These are phyloP conservation scores for Psilocybe sp. DNA, from an alignment of 768 basidiomycete species.

Conservation along the genomic window DNA sequence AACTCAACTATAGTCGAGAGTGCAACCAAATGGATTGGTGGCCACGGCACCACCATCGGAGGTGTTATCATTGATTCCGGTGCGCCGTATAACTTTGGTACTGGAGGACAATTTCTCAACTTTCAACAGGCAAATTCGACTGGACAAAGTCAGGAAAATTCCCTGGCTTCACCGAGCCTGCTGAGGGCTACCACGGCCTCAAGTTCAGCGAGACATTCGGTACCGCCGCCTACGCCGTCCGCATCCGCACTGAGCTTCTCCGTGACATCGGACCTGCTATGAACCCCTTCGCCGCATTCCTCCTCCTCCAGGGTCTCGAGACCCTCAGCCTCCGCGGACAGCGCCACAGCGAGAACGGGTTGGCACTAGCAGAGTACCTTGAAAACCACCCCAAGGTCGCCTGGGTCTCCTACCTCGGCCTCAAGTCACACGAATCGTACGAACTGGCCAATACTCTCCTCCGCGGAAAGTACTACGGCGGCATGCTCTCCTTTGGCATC, in stretches of 20 bases:
- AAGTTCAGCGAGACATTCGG: constrained; percentile 68
- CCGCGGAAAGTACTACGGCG: constrained; percentile 57
- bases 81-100: constrained; percentile 12
- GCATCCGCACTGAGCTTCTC: constrained; percentile 59
- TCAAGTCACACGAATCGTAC: constrained; percentile 60
- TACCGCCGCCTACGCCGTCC: constrained; percentile 57
- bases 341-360: constrained; percentile 68
- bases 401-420: constrained; percentile 81
- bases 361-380: constrained; percentile 68
- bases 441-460: constrained; percentile 54
- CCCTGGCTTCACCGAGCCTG: constrained; percentile 70
- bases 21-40: constrained; percentile 84
- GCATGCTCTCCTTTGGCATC: constrained; percentile 77
- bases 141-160: constrained; percentile 68
- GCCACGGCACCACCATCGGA: constrained; percentile 77
- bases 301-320: constrained; percentile 77
- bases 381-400: constrained; percentile 61
- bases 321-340: constrained; percentile 71
- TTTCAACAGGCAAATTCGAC: constrained; percentile 60
- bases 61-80: constrained; percentile 76
- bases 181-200: constrained; percentile 76
- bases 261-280: constrained; percentile 65
- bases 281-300: constrained; percentile 73
- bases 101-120: not conserved
- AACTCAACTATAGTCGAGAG: constrained; percentile 49